Percentiles rank a stretch among this genome's conserved stretches.
phyloP scores from a whole-genome alignment of 257 asterid species.

The Solanum phureja region DNA sequence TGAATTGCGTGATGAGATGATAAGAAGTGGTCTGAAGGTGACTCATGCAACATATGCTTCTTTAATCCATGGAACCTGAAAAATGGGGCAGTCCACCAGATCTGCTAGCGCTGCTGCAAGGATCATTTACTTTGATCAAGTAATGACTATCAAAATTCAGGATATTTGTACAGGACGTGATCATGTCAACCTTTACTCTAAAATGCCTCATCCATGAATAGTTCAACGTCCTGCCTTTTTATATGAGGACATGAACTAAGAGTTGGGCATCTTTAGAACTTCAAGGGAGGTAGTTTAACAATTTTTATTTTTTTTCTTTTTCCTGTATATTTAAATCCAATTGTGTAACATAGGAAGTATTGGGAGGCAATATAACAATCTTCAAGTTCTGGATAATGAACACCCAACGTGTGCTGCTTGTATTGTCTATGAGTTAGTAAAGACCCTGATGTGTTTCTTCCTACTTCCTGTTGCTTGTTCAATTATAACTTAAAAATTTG shows the following conservation, averaged over 20 bases:
- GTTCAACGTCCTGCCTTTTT: background rate
- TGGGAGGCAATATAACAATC: background rate
- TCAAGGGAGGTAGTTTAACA: background rate
- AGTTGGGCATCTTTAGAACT: background rate
- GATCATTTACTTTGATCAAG: background rate
- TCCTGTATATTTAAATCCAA: background rate
- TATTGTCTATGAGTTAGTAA: background rate
- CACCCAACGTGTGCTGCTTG: background rate
- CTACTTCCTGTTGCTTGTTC: background rate
- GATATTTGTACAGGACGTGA: background rate
- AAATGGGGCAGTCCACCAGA: slow-evolving; percentile 1
- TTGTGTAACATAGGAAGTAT: background rate
- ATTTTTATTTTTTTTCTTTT: background rate
- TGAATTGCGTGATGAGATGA: slow-evolving; percentile 54
- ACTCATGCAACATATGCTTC: slow-evolving; percentile 23
- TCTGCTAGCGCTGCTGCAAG: background rate
- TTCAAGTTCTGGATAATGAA: background rate
- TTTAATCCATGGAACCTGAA: background rate
- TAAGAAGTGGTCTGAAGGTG: slow-evolving; percentile 50
- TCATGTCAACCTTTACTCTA: background rate
- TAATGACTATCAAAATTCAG: background rate
- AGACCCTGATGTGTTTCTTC: background rate
- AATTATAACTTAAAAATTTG: background rate
- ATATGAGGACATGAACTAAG: background rate
- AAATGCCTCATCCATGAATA: background rate